Conservation (phyloP, 2,329 filamentous ascomycete genomes). For the Colletotrichum liaoningense region DNA sequence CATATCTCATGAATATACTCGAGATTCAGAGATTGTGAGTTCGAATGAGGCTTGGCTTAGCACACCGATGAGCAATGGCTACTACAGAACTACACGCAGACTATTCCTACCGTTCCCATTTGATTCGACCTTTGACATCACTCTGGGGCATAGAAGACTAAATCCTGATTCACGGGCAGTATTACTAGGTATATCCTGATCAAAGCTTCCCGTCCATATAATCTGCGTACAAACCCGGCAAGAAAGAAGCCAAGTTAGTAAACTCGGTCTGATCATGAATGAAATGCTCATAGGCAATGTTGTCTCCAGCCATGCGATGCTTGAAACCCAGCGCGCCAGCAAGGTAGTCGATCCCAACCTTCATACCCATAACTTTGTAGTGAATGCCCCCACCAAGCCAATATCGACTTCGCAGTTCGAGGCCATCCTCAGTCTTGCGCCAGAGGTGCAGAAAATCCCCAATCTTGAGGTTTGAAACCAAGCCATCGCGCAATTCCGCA, state of each 20-base stretch:
- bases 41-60: no score
- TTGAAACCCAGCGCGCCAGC: constrained; percentile 24
- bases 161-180: no score
- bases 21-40: no score
- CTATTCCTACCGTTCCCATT: no score
- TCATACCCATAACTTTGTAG: constrained; percentile 27
- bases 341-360: constrained; percentile 24
- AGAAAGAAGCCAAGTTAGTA: constrained; percentile 24
- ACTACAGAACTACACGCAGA: no score
- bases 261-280: constrained; percentile 34
- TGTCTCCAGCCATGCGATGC: constrained; percentile 22
- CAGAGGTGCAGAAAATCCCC: constrained; percentile 31
- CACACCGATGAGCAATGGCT: no score
- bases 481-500: constrained; percentile 19
- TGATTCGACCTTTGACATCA: no score
- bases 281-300: constrained; percentile 29
- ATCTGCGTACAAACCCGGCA: constrained; percentile 19
- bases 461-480: constrained; percentile 26
- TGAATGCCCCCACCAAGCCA: constrained; percentile 28
- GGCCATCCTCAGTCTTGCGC: constrained; percentile 24
- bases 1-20: no score
- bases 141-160: no score
- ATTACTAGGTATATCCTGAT: background rate
- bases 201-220: constrained; percentile 15
- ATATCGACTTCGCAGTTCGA: constrained; percentile 27